These are phyloP conservation scores for Rhizopogon roseolus DNA, from an alignment of 768 basidiomycete genomes.

Conservation along the genomic window DNA sequence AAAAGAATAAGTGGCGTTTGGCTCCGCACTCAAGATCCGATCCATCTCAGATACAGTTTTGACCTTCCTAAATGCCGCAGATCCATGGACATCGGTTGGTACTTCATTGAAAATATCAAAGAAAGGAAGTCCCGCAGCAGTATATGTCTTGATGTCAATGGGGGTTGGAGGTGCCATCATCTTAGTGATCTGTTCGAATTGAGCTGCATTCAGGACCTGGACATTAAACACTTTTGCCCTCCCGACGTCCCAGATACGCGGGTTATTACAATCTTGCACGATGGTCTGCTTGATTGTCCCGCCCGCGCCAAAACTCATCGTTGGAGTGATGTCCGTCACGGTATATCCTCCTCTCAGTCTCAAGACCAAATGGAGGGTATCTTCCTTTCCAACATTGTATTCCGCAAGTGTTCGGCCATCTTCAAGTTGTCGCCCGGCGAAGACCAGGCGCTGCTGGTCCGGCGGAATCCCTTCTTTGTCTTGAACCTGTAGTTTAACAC, in stretches of 20 bases:
- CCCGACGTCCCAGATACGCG: neutral
- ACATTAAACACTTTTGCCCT: neutral
- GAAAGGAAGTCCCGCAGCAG: neutral
- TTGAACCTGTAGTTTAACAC: slow-evolving; percentile 79
- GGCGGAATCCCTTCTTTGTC: slow-evolving; percentile 94
- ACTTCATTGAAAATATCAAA: neutral
- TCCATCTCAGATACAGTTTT: neutral
- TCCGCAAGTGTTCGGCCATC: slow-evolving; percentile 18
- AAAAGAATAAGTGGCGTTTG: neutral
- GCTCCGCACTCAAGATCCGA: too few relatives aligned
- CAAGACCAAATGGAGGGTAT: slow-evolving; percentile 62
- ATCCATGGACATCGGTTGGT: neutral
- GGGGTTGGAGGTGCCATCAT: neutral
- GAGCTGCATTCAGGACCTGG: neutral
- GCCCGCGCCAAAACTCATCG: neutral
- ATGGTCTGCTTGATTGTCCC: neutral
- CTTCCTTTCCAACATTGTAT: slow-evolving; percentile 73
- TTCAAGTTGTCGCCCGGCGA: slow-evolving; percentile 64
- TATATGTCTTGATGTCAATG: neutral
- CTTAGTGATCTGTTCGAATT: neutral
- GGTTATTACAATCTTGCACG: neutral
- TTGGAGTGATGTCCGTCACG: slow-evolving; percentile 34
- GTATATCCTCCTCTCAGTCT: slow-evolving; percentile 57
- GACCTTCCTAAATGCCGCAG: neutral
- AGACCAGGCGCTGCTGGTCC: slow-evolving; percentile 79